Evolutionary conservation across 2,329 filamentous ascomycete species (phyloP), one percentile per base, ranked within the genome.

Genomic region (Colletotrichum sublineola): DNA sequence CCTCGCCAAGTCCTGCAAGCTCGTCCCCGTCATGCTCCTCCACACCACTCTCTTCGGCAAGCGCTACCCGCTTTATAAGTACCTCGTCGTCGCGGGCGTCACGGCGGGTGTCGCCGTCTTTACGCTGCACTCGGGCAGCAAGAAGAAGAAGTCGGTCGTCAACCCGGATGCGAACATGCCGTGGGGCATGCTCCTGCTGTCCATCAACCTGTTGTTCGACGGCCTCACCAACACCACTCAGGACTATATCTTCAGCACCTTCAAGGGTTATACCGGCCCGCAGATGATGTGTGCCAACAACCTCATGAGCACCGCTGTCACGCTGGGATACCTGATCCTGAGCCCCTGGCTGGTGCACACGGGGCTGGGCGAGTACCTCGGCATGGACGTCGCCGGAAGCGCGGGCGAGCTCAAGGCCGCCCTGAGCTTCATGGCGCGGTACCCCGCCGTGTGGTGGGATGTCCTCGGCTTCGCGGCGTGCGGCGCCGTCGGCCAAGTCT

Each of bases 231-330:
- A 99, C 83, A 95, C 93, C 66, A 97, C 96, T 2, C 96, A 99
- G 86, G 96, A 99, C 82, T 92, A 97, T 82, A 94, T 99, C 81
- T 98, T 98, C 81, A 83, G 84, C 75, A 87, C 90, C 8, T 97
- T 95, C 83, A 90, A 90, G 75, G 91, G 92, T 18, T 98, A 96
- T 81, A 90, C 91, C 3, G 96, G 96, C 12, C 95, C 96, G 72
- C 96, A 99, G 88, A 99, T 99, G 96, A 99, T 99, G 96, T 97
- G 95, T 80, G 95, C 96, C 50, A 94, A 98, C 83, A 99, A 98
- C 81, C 85, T 97, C 68, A 93, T 98, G 82, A 92, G 90, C 77
- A 96, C 95, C 4, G 79, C 91, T 58, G 86, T 98, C 68, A 98
- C 95, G 4, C 86, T 89, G 29, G 79, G 84, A 0, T 98, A 97